Conservation (phyloP, 2,329 filamentous ascomycete species). For the Berkeleyomyces rouxiae region DNA sequence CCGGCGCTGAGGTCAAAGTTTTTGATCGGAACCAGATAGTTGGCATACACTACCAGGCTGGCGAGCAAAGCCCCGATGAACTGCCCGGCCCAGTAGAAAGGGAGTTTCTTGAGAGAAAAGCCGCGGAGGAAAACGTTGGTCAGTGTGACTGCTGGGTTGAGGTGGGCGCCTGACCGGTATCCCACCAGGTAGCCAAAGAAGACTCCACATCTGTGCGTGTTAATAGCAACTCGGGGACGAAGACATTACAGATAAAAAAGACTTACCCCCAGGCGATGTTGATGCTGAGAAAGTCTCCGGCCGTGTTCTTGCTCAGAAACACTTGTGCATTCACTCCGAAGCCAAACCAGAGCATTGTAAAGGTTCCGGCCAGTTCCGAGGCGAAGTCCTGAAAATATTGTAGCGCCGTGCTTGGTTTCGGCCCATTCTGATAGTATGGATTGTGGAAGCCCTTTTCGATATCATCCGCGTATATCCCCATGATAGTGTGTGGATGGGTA, state of each 20-base stretch:
- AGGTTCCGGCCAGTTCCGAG: conserved; percentile 51
- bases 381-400: conserved; percentile 20
- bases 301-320: conserved; percentile 33
- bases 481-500: not conserved
- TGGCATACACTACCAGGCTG: conserved; percentile 42
- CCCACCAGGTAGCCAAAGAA: conserved; percentile 55
- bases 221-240: not conserved
- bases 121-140: conserved; percentile 52
- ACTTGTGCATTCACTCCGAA: conserved; percentile 56
- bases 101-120: conserved; percentile 53
- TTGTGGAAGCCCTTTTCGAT: conserved; percentile 9
- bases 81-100: conserved; percentile 48
- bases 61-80: conserved; percentile 50
- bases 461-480: conserved; percentile 7
- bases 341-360: conserved; percentile 52
- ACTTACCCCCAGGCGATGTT: conserved; percentile 33
- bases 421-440: conserved; percentile 1
- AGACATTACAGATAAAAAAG: not conserved
- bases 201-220: conserved; percentile 35
- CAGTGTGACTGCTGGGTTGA: conserved; percentile 57
- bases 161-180: conserved; percentile 48
- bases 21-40: conserved; percentile 49
- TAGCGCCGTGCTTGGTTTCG: conserved; percentile 5
- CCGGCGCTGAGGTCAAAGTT: conserved; percentile 40
- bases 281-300: conserved; percentile 34